phyloP scores from a whole-genome alignment of 768 basidiomycete species.

The Amylocystis lapponica region DNA sequence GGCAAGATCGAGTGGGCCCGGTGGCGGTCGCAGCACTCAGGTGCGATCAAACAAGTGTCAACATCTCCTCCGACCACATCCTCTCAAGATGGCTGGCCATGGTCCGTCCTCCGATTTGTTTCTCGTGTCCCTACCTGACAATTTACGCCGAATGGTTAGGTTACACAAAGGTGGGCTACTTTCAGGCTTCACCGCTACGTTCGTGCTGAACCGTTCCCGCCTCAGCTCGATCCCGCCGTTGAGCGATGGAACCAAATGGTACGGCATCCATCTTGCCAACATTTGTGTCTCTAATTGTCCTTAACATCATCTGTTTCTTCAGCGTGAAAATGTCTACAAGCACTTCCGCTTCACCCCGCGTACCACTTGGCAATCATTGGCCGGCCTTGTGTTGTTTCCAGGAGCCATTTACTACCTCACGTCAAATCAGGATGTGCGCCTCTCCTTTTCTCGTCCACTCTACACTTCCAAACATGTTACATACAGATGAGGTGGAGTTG shows the following conservation, averaged over 20 bases:
- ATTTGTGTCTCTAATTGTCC: neutral
- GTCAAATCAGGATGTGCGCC: constrained; percentile 33
- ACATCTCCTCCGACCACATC: constrained; percentile 19
- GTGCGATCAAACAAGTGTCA: constrained; percentile 7
- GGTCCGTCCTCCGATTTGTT: constrained; percentile 37
- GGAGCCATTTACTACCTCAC: constrained; percentile 44
- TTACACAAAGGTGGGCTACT: constrained; percentile 45
- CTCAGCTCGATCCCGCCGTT: constrained; percentile 43
- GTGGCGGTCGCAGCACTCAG: too few relatives aligned
- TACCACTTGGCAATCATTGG: constrained; percentile 53
- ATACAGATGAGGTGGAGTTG: constrained; percentile 48
- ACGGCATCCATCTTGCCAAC: neutral
- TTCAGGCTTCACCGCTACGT: neutral
- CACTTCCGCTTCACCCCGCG: constrained; percentile 75
- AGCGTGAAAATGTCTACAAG: constrained; percentile 85
- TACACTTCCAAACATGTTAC: neutral
- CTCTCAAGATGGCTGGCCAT: constrained; percentile 58
- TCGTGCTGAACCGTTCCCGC: constrained; percentile 5
- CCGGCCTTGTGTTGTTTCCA: constrained; percentile 65
- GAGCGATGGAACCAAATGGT: constrained; percentile 61
- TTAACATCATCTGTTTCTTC: neutral
- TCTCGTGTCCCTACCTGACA: neutral
- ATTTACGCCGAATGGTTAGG: constrained; percentile 31
- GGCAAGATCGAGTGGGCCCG: too few relatives aligned
- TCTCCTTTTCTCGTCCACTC: neutral